A percentile compares a stretch with the other conserved stretches of the same genome.
Conservation (phyloP, 129 eudicot species). For the Cynara cardunculus region DNA sequence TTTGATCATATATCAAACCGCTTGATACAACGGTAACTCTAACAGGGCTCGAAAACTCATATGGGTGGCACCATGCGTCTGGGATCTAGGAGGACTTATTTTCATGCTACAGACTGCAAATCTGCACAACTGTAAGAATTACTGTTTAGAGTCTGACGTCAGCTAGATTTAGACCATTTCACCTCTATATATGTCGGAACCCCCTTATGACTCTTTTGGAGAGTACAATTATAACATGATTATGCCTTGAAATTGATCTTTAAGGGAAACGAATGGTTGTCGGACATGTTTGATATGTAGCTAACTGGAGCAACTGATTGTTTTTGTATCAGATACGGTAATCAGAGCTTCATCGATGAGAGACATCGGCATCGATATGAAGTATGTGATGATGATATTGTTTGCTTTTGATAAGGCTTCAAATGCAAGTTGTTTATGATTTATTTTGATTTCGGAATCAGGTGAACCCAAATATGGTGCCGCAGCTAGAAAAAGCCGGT, state of each 20-base stretch:
- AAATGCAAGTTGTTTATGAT: neutral
- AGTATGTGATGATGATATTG: constrained; percentile 33
- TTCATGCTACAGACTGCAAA: constrained; percentile 58
- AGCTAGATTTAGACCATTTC: neutral
- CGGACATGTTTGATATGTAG: neutral
- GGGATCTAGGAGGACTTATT: constrained; percentile 90
- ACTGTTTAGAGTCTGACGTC: neutral
- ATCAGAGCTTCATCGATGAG: constrained; percentile 66
- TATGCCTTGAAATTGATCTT: neutral
- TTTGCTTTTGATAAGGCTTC: neutral
- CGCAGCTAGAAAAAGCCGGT: constrained; percentile 78
- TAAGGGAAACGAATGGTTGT: neutral
- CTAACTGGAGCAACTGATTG: constrained; percentile 19
- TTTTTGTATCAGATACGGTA: constrained; percentile 61
- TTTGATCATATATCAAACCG: neutral
- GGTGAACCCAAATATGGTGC: constrained; percentile 94
- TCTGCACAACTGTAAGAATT: constrained; percentile 71
- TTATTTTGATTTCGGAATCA: constrained; percentile 15
- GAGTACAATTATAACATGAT: neutral
- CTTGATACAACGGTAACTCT: constrained; percentile 1
- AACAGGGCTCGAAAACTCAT: constrained; percentile 89
- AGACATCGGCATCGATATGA: constrained; percentile 97
- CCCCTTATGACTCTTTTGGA: neutral
- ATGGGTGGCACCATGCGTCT: constrained; percentile 99
- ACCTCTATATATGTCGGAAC: neutral